Evolutionary conservation across 192 early-diverging fungal genomes (phyloP).

Genomic region (Coemansia erecta): DNA sequence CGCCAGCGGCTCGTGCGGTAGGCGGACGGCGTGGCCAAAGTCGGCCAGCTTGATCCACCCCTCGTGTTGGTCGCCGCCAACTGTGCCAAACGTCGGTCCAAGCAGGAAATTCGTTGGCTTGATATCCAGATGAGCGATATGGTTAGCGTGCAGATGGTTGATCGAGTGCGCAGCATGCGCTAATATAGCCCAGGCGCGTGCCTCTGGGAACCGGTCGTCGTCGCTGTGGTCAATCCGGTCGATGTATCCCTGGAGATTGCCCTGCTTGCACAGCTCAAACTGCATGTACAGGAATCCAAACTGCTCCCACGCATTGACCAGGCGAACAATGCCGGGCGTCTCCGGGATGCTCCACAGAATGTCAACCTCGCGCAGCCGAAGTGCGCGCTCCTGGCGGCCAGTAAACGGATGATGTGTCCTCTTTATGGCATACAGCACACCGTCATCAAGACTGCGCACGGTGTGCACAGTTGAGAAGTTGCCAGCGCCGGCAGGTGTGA

Average conservation of each 20-base stretch:
- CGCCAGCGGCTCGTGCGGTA: constrained; percentile 20
- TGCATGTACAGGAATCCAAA: constrained; percentile 83
- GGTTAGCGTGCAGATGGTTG: constrained; percentile 64
- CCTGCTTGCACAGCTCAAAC: constrained; percentile 81
- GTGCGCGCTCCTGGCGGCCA: constrained; percentile 67
- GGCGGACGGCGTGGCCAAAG: constrained; percentile 76
- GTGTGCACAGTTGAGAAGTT: constrained; percentile 80
- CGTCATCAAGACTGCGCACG: constrained; percentile 63
- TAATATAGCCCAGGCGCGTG: constrained; percentile 69
- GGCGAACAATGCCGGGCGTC: constrained; percentile 62
- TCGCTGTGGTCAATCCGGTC: constrained; percentile 15
- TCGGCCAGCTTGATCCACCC: constrained; percentile 83
- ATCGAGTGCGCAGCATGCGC: constrained; percentile 57
- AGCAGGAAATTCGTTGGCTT: constrained; percentile 90
- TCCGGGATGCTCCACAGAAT: constrained; percentile 68
- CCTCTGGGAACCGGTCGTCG: constrained; percentile 47
- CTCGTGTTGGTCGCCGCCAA: constrained; percentile 37
- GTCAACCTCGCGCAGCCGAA: constrained; percentile 77
- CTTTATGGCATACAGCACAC: constrained; percentile 78
- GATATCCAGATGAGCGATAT: constrained; percentile 84
- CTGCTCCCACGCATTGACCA: constrained; percentile 91
- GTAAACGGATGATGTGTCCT: constrained; percentile 66
- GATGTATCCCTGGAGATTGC: constrained; percentile 58
- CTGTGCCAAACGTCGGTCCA: constrained; percentile 22
- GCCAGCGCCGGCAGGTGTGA: constrained; percentile 69